Conservation (phyloP, 805 yeast genomes). For the Myxozyma kluyveri region DNA sequence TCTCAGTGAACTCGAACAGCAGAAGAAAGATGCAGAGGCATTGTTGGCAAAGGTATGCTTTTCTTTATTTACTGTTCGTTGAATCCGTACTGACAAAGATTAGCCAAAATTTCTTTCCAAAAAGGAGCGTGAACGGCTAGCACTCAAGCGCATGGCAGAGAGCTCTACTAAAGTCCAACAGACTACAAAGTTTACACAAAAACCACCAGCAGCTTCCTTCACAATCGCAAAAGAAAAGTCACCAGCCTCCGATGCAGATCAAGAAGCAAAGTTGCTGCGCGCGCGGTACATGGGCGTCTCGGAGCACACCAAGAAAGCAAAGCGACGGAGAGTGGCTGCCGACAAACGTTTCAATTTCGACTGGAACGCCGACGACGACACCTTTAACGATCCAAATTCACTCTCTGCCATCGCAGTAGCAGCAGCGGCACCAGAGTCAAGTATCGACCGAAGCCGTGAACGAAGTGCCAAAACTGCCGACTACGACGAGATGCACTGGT, state of each 20-base stretch:
- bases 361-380: slow-evolving; percentile 71
- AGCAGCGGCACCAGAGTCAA: not conserved
- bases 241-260: slow-evolving; percentile 5
- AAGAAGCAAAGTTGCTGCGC: slow-evolving; percentile 19
- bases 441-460: not conserved
- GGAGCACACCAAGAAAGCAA: slow-evolving; percentile 11
- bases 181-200: too few species aligned
- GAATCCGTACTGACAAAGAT: not conserved
- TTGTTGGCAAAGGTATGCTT: slow-evolving; percentile 17
- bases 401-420: too few species aligned
- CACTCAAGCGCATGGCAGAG: slow-evolving; percentile 31
- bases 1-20: slow-evolving; percentile 35
- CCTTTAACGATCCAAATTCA: slow-evolving; percentile 41
- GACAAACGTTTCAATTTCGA: slow-evolving; percentile 56
- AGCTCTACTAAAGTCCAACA: too few species aligned
- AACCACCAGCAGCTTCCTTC: not conserved
- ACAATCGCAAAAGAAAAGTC: not conserved
- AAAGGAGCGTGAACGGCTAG: slow-evolving; percentile 44
- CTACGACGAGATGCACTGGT: slow-evolving; percentile 55
- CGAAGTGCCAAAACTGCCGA: slow-evolving; percentile 14
- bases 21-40: slow-evolving; percentile 30
- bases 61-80: not conserved
- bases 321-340: slow-evolving; percentile 24
- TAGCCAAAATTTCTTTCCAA: slow-evolving; percentile 49
- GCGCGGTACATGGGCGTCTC: slow-evolving; percentile 26